phyloP scores from a whole-genome alignment of 1,139 yeast genomes.

The Candida pseudocylindracea region DNA sequence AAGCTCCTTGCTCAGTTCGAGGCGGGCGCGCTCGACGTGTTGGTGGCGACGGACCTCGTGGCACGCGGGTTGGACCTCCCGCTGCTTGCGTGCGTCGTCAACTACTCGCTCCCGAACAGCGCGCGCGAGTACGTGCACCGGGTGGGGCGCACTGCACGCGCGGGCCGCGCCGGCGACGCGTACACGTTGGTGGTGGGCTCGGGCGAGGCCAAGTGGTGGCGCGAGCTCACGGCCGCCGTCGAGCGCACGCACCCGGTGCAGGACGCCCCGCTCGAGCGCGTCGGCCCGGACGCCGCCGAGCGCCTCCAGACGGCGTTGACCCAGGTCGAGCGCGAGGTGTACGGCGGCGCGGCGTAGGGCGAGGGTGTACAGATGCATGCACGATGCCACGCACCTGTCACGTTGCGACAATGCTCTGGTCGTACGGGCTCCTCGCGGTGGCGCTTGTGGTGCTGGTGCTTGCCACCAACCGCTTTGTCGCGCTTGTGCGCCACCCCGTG shows the following conservation, averaged over 20 bases:
- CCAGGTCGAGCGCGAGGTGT: no score
- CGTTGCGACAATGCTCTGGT: no score
- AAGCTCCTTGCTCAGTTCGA: slow-evolving; percentile 14
- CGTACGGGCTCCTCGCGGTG: no score
- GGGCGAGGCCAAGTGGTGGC: slow-evolving; percentile 48
- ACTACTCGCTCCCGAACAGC: slow-evolving; percentile 79
- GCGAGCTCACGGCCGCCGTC: neutral
- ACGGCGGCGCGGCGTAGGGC: no score
- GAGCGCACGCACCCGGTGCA: no score
- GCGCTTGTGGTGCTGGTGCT: no score
- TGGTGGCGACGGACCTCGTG: slow-evolving; percentile 80
- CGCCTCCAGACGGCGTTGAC: no score
- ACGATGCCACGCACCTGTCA: no score
- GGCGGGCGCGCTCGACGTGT: slow-evolving; percentile 21
- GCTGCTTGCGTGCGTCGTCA: slow-evolving; percentile 52
- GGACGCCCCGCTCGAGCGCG: no score
- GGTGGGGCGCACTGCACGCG: slow-evolving; percentile 94
- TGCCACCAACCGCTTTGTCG: no score
- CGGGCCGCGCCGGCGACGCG: slow-evolving; percentile 57
- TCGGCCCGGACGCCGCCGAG: no score
- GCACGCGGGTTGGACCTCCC: slow-evolving; percentile 84
- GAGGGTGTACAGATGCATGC: no score
- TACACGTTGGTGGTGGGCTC: slow-evolving; percentile 48
- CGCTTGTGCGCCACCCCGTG: slow-evolving; percentile 12
- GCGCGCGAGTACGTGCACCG: slow-evolving; percentile 87